phyloP scores from a whole-genome alignment of 352 stramenopile species.

The Chrysophaeum taylorii region DNA sequence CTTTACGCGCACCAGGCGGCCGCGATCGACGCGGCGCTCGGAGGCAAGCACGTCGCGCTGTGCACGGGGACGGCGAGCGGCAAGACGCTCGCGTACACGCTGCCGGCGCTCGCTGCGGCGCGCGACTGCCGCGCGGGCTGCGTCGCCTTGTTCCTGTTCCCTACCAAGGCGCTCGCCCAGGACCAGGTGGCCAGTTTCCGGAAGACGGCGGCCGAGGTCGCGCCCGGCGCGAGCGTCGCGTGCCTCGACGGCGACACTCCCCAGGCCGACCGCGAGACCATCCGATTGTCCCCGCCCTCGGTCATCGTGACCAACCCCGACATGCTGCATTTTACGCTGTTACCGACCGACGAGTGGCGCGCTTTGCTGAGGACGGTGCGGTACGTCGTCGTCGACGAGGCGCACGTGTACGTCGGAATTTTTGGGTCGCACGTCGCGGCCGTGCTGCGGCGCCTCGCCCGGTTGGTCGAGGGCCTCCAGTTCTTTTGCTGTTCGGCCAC shows the following conservation, averaged over 20 bases:
- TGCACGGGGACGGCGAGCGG: constrained; percentile 89
- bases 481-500: constrained; percentile 92
- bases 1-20: constrained; percentile 79
- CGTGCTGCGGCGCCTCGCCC: constrained; percentile 75
- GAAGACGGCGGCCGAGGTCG: constrained; percentile 20
- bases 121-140: constrained; percentile 31
- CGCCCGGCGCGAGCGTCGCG: constrained; percentile 19
- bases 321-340: constrained; percentile 90
- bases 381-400: constrained; percentile 73
- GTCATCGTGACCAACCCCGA: constrained; percentile 98
- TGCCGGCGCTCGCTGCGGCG: constrained; percentile 74
- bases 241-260: constrained; percentile 81
- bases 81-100: constrained; percentile 91
- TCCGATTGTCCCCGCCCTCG: constrained; percentile 64
- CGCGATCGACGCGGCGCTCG: constrained; percentile 69
- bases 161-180: constrained; percentile 94
- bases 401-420: constrained; percentile 83
- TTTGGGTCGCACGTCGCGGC: constrained; percentile 72
- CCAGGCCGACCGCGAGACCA: constrained; percentile 64
- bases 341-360: constrained; percentile 68
- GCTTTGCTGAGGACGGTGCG: constrained; percentile 70
- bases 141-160: constrained; percentile 86
- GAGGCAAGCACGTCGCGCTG: constrained; percentile 77
- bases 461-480: constrained; percentile 59
- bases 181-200: constrained; percentile 84